These are phyloP conservation scores for Geranium incanum DNA, from an alignment of 441 rosid species.

Conservation along the genomic window DNA sequence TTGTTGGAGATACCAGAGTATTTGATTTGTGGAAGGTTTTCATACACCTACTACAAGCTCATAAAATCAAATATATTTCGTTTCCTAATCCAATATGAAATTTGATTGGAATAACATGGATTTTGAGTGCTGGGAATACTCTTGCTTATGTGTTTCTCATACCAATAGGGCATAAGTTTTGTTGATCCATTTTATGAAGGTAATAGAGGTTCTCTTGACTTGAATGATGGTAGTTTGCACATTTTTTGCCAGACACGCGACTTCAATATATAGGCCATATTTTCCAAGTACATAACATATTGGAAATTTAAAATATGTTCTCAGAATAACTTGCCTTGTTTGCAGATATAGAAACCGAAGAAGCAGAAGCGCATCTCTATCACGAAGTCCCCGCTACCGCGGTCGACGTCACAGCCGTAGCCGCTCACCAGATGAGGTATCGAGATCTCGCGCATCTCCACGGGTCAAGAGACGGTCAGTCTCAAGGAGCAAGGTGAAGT, in stretches of 20 bases:
- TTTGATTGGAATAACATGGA: background rate
- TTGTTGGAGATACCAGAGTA: background rate
- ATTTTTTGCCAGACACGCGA: too few species aligned
- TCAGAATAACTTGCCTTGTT: background rate
- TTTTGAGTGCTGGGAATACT: background rate
- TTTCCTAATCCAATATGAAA: background rate
- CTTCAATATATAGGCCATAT: too few species aligned
- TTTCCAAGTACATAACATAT: too few species aligned
- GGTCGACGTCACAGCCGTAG: conserved; percentile 33
- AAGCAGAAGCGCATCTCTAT: conserved; percentile 57
- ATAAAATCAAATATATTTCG: background rate
- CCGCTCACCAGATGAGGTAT: conserved; percentile 46
- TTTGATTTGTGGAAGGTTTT: too few species aligned
- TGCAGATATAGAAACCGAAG: conserved; percentile 69
- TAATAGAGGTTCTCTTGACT: background rate
- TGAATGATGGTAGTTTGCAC: too few species aligned
- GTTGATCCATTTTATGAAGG: too few species aligned
- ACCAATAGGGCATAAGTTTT: background rate
- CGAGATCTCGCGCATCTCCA: conserved; percentile 38
- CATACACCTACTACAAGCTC: background rate
- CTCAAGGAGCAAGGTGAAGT: conserved; percentile 26
- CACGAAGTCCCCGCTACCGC: conserved; percentile 53
- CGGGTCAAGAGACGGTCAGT: conserved; percentile 42
- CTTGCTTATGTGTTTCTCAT: background rate
- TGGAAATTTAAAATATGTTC: background rate